Conservation (phyloP, 352 stramenopile genomes). For the Pythium vanterpoolii region DNA sequence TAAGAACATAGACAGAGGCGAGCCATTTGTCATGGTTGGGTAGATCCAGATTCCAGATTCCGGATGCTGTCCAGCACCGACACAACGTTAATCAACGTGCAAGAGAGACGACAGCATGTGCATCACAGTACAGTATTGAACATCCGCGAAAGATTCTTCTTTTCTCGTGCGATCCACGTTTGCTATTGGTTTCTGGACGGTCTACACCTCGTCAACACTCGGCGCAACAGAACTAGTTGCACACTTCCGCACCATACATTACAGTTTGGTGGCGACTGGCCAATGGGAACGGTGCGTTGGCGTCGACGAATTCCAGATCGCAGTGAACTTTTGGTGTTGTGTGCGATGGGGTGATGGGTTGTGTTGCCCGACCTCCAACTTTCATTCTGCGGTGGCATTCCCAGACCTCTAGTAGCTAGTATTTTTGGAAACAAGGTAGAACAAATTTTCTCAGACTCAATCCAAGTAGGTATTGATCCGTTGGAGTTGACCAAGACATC, state of each 20-base stretch:
- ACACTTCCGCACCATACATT: background rate
- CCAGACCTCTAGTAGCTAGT: too few species aligned
- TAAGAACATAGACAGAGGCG: slow-evolving; percentile 15
- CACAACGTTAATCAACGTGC: too few species aligned
- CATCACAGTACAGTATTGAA: background rate
- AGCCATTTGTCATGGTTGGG: background rate
- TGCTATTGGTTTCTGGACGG: background rate
- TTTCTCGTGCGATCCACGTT: slow-evolving; percentile 3
- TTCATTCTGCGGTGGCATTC: slow-evolving; percentile 4
- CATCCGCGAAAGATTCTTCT: background rate
- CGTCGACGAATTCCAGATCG: background rate
- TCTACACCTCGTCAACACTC: too few species aligned
- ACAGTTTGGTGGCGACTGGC: background rate
- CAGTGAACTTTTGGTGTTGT: slow-evolving; percentile 1
- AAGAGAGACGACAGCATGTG: background rate
- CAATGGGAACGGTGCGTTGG: background rate
- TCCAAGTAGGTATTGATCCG: too few species aligned
- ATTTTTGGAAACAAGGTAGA: slow-evolving; percentile 6
- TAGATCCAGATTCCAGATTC: background rate
- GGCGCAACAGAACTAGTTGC: background rate
- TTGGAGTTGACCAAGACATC: too few species aligned
- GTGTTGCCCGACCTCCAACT: too few species aligned
- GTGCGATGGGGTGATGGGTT: background rate
- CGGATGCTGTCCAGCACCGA: too few species aligned
- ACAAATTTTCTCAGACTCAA: too few species aligned